Conservation (phyloP, 2,329 filamentous ascomycete species). For the Stemphylium vesicarium region DNA sequence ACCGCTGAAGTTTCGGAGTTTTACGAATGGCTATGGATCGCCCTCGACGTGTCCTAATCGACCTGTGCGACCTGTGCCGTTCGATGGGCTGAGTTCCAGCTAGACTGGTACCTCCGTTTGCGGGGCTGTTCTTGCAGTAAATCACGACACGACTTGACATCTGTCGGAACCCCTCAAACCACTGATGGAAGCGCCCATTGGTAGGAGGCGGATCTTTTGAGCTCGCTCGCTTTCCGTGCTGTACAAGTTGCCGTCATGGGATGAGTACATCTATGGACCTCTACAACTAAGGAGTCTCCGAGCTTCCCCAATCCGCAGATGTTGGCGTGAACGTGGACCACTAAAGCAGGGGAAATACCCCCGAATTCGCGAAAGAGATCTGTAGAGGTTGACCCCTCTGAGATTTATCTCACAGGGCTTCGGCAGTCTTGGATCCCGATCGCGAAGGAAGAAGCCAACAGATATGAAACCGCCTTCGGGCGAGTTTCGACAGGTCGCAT, state of each 20-base stretch:
- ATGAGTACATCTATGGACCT: not conserved
- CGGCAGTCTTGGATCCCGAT: constrained; percentile 28
- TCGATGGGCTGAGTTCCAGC: too few species aligned
- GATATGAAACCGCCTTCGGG: constrained; percentile 32
- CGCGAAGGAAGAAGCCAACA: constrained; percentile 43
- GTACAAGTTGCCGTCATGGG: not conserved
- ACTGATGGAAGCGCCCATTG: too few species aligned
- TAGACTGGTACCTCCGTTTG: too few species aligned
- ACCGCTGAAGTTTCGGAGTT: too few species aligned
- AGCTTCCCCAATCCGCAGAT: too few species aligned
- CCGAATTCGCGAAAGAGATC: constrained; percentile 28
- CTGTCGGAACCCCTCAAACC: too few species aligned
- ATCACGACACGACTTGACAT: too few species aligned
- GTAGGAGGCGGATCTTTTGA: not conserved
- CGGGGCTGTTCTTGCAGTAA: too few species aligned
- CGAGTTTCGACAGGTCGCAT: constrained; percentile 35
- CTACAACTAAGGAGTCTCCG: constrained; percentile 21
- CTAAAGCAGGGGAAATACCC: constrained; percentile 35
- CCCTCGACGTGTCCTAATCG: too few species aligned
- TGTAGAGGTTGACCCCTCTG: constrained; percentile 32
- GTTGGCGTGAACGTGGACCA: not conserved
- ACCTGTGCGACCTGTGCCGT: too few species aligned
- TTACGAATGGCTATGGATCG: too few species aligned
- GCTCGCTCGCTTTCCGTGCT: not conserved
- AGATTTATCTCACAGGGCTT: constrained; percentile 2